Percentiles rank a stretch among this genome's conserved stretches.
These are phyloP conservation scores for Thelonectria blattea DNA, from an alignment of 2,329 filamentous ascomycete genomes.

Conservation along the genomic window DNA sequence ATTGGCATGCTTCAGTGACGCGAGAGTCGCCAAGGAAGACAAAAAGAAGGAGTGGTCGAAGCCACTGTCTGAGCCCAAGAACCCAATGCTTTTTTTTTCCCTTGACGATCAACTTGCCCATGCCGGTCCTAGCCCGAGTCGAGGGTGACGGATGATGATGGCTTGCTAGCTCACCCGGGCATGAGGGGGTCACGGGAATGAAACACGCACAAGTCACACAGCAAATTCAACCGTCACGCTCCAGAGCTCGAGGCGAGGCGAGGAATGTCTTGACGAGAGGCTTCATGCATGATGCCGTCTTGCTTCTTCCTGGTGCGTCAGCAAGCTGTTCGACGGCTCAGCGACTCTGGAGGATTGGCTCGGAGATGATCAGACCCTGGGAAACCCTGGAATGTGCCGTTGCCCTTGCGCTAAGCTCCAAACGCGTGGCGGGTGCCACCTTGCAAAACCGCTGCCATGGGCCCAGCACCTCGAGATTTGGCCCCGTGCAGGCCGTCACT, in stretches of 20 bases:
- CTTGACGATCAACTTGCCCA: background rate
- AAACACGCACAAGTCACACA: background rate
- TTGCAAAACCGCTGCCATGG: slow-evolving; percentile 39
- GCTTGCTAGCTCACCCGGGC: background rate
- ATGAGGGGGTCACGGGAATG: background rate
- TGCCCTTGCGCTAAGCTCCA: slow-evolving; percentile 32
- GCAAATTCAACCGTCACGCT: background rate
- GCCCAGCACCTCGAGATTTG: slow-evolving; percentile 27
- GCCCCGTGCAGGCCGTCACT: slow-evolving; percentile 20
- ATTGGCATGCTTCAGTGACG: slow-evolving; percentile 27
- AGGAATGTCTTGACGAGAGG: background rate
- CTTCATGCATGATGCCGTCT: background rate
- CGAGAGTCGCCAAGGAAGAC: slow-evolving; percentile 37
- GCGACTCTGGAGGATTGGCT: slow-evolving; percentile 23
- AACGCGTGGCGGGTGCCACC: slow-evolving; percentile 27
- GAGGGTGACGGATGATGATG: background rate
- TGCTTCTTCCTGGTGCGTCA: background rate
- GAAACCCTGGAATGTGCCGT: slow-evolving; percentile 28
- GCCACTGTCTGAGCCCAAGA: slow-evolving; percentile 18
- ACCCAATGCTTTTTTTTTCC: slow-evolving; percentile 2
- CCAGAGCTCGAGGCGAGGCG: background rate
- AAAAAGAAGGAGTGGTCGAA: slow-evolving; percentile 39
- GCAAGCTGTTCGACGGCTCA: slow-evolving; percentile 12
- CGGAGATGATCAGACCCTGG: slow-evolving; percentile 36
- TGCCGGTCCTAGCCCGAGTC: background rate